A percentile compares a stretch with the other conserved stretches of the same genome.
These are phyloP conservation scores for Trichoderma citrinoviride DNA, from an alignment of 2,329 filamentous ascomycete genomes.

Conservation along the genomic window DNA sequence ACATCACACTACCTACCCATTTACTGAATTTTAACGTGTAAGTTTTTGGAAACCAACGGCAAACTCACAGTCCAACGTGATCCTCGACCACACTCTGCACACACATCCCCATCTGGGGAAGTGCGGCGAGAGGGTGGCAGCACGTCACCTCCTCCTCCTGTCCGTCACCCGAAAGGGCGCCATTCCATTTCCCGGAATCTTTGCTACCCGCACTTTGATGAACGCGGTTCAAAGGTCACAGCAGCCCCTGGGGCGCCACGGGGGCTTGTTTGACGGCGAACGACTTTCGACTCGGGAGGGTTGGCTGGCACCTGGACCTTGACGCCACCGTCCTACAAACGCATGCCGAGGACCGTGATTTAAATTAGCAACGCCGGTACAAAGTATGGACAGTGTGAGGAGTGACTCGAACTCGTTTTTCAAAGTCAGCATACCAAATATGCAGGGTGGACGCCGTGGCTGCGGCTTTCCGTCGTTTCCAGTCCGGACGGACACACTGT, in stretches of 20 bases:
- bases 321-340: conserved; percentile 8
- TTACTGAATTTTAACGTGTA: not conserved
- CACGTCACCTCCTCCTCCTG: not conserved
- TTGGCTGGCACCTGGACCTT: conserved; percentile 5
- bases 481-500: not conserved
- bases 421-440: not conserved
- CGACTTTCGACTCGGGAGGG: conserved; percentile 2
- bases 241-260: not conserved
- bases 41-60: not conserved
- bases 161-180: not conserved
- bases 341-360: not conserved
- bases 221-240: not conserved
- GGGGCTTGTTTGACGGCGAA: conserved; percentile 4
- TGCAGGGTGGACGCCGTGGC: not conserved
- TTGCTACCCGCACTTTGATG: not conserved
- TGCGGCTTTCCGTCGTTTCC: conserved; percentile 5
- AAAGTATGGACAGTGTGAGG: no score
- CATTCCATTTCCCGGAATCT: not conserved
- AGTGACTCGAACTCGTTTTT: not conserved
- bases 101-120: not conserved
- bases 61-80: not conserved
- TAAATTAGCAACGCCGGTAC: not conserved
- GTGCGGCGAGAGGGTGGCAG: not conserved
- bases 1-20: no score
- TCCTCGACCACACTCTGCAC: not conserved